phyloP scores from a whole-genome alignment of 73 alveolate species.

The Paramecium caudatum region DNA sequence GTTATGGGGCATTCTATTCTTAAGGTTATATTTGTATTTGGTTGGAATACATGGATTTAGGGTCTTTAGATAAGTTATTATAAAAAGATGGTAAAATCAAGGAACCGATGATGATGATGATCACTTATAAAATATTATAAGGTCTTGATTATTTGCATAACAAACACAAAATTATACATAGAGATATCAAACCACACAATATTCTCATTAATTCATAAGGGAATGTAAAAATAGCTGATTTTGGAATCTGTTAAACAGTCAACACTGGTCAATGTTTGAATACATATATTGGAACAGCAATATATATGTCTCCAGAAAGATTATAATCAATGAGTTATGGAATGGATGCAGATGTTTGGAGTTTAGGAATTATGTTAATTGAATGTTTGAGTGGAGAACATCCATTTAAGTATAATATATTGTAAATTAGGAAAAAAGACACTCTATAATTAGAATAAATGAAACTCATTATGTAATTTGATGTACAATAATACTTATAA shows the following conservation, averaged over 20 bases:
- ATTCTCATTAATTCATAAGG: slow-evolving; percentile 88
- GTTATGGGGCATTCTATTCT: slow-evolving; percentile 91
- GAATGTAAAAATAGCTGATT: slow-evolving; percentile 91
- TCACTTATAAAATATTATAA: slow-evolving; percentile 86
- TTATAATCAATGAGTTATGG: slow-evolving; percentile 89
- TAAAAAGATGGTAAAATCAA: slow-evolving; percentile 87
- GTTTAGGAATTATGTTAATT: slow-evolving; percentile 91
- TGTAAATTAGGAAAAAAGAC: not conserved
- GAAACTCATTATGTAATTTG: slow-evolving; percentile 7
- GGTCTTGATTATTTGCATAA: slow-evolving; percentile 89
- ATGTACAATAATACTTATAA: slow-evolving; percentile 7
- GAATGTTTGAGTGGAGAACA: slow-evolving; percentile 94
- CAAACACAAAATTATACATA: slow-evolving; percentile 87
- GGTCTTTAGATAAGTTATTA: slow-evolving; percentile 86
- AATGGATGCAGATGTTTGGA: slow-evolving; percentile 96
- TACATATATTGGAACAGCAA: slow-evolving; percentile 96
- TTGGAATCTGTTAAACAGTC: slow-evolving; percentile 90
- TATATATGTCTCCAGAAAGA: slow-evolving; percentile 98
- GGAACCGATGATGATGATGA: slow-evolving; percentile 90
- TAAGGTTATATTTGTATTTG: slow-evolving; percentile 94
- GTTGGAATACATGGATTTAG: slow-evolving; percentile 97
- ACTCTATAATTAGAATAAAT: not conserved
- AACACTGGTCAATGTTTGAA: slow-evolving; percentile 76
- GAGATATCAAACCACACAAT: slow-evolving; percentile 94
- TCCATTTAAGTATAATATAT: slow-evolving; percentile 74